phyloP scores from a whole-genome alignment of 2,329 filamentous ascomycete genomes.

The Lecanicillium sp. region DNA sequence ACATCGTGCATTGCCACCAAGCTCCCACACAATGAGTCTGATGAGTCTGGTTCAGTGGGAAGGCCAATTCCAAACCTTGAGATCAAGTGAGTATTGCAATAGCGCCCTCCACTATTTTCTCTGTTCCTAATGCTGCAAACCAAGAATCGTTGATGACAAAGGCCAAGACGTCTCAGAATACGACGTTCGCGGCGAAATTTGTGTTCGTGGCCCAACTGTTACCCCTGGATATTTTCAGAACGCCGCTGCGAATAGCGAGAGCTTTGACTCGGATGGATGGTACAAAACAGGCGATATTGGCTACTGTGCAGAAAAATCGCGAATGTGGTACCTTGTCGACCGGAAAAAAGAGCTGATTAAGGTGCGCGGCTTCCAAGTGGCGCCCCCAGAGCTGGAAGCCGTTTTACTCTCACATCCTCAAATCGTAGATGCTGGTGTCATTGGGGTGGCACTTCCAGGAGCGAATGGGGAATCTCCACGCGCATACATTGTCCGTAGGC shows the following conservation, averaged over 20 bases:
- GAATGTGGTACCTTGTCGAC: conserved; percentile 53
- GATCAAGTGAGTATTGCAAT: neutral
- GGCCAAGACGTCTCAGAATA: conserved; percentile 37
- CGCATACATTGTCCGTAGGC: conserved; percentile 48
- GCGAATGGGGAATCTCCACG: conserved; percentile 47
- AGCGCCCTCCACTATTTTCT: neutral
- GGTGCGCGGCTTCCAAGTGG: conserved; percentile 52
- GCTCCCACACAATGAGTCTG: conserved; percentile 23
- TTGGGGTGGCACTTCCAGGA: conserved; percentile 47
- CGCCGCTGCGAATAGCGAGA: conserved; percentile 39
- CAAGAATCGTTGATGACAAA: conserved; percentile 40
- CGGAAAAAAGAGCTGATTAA: conserved; percentile 61
- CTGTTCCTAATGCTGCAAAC: neutral
- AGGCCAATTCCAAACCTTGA: conserved; percentile 41
- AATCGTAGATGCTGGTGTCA: conserved; percentile 57
- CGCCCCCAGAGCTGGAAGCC: conserved; percentile 42
- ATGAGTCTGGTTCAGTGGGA: conserved; percentile 38
- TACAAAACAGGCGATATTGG: conserved; percentile 47
- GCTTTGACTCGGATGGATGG: conserved; percentile 41
- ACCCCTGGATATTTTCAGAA: conserved; percentile 50
- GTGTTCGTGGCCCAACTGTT: conserved; percentile 41
- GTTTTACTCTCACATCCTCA: conserved; percentile 28
- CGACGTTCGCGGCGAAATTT: conserved; percentile 40
- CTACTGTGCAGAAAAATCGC: neutral
- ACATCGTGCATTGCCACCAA: conserved; percentile 28